These are phyloP conservation scores for Xerocomus brunneocitrinus DNA, from an alignment of 768 basidiomycete genomes.

Conservation along the genomic window DNA sequence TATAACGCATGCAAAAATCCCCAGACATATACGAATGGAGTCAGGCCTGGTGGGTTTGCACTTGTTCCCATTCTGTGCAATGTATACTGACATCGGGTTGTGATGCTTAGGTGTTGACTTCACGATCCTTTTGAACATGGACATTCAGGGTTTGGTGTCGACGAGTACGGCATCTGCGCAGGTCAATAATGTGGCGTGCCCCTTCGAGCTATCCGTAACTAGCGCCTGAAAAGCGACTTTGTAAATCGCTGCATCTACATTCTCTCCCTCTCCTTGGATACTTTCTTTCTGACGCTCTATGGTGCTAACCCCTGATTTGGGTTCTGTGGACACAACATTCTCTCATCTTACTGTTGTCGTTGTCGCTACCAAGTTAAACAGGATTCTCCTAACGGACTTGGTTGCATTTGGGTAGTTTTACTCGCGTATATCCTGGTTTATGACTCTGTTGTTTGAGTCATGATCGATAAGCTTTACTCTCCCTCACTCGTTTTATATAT, in stretches of 20 bases:
- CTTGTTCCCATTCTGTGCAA: not conserved
- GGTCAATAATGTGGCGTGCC: conserved; percentile 60
- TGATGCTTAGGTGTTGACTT: conserved; percentile 48
- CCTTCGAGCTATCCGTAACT: conserved; percentile 57
- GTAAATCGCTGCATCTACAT: not conserved
- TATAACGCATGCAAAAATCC: conserved; percentile 73
- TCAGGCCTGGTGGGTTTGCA: conserved; percentile 50
- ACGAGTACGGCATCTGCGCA: conserved; percentile 50
- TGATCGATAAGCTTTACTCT: not conserved
- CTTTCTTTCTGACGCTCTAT: conserved; percentile 6
- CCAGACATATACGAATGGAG: conserved; percentile 43
- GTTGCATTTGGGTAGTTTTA: not conserved
- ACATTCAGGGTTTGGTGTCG: conserved; percentile 64
- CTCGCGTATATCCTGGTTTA: not conserved
- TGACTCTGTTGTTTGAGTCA: not conserved
- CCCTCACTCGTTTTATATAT: not conserved
- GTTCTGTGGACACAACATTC: conserved; percentile 7
- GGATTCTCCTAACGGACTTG: conserved; percentile 5
- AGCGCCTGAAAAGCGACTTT: conserved; percentile 36
- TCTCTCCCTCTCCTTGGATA: conserved; percentile 7
- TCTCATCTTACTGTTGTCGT: not conserved
- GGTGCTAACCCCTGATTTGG: conserved; percentile 1
- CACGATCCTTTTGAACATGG: conserved; percentile 59
- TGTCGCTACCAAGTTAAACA: not conserved
- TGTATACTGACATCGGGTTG: conserved; percentile 4